Evolutionary conservation across 2,329 filamentous ascomycete genomes (phyloP), one percentile per base, ranked within the genome.

Genomic region (Colletotrichum lentis): DNA sequence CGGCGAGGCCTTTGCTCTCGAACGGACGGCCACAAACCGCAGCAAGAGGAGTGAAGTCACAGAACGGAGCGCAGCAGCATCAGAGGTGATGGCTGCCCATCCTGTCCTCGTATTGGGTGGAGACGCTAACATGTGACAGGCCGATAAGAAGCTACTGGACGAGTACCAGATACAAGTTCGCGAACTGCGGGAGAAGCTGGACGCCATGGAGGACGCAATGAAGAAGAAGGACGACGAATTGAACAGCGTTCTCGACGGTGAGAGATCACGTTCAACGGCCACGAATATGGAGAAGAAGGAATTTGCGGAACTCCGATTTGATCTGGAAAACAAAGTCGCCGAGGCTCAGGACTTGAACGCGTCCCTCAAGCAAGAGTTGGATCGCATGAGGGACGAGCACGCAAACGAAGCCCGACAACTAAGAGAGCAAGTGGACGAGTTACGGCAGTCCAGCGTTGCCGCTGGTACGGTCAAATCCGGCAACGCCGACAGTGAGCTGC

Each of bases 81-180:
- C 78, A 65, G 82, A 84, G 75, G 82, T 84, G 72, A 64, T 57
- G 44, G 22, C 61, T 59, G 53, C 64, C 49, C 47, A 50, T 65
- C 24, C 37, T 53, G 50, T 50, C 31, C 65, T 66, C 64, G 58
- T 70, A 62, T 65, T 22, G 22, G 59, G 54, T 69, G 61, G 68
- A 69, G 61, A 69, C 58, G 16, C 66, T 57, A 71, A 69, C 47
- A 59, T 20, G 12, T 31, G 70, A 11, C 72, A 90, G 82, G 83
- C 85, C 66, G 90, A 94, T 72, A 89, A 90, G 76, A 92, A 90
- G 75, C 77, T 91, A 49, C 86, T 96, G 46, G 85, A 91, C 53
- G 92, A 96, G n/a, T 93, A 94, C 70, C 91, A 96, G 77, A 82
- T 84, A 2, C 92, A 96, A 77, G 86, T 97, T 8, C 85, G 86